These are phyloP conservation scores for Punica granatum DNA, from an alignment of 345 rosid species.

Conservation along the genomic window DNA sequence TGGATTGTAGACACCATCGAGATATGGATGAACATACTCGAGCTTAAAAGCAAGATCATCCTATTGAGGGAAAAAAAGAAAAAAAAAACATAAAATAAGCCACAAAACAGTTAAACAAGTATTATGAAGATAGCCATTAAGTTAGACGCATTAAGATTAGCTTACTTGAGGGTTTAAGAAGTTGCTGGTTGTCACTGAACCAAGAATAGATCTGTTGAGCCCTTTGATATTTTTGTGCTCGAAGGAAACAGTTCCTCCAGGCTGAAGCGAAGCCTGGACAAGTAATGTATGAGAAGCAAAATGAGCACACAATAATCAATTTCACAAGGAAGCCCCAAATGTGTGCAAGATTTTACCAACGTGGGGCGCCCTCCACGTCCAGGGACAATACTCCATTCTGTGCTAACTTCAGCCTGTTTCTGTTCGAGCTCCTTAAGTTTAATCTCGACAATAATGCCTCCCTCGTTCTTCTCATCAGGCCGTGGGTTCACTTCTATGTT, in stretches of 20 bases:
- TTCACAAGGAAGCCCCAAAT: neutral
- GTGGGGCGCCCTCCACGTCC: slow-evolving; percentile 98
- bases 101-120: neutral
- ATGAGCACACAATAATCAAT: neutral
- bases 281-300: slow-evolving; percentile 5
- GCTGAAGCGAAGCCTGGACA: slow-evolving; percentile 81
- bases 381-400: slow-evolving; percentile 99
- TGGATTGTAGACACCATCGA: slow-evolving; percentile 72
- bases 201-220: slow-evolving; percentile 85
- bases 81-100: neutral
- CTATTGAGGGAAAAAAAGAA: slow-evolving; percentile 24
- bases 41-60: slow-evolving; percentile 99
- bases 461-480: slow-evolving; percentile 95
- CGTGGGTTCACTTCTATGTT: slow-evolving; percentile 96
- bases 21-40: slow-evolving; percentile 94
- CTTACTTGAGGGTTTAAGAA: slow-evolving; percentile 85
- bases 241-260: slow-evolving; percentile 96
- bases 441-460: slow-evolving; percentile 94
- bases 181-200: slow-evolving; percentile 95
- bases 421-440: slow-evolving; percentile 95
- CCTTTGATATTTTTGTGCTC: slow-evolving; percentile 91
- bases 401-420: slow-evolving; percentile 97
- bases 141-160: neutral
- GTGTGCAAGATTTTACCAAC: slow-evolving; percentile 36
- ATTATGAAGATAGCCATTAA: neutral